These are phyloP conservation scores for Chaetomium globosum DNA, from an alignment of 2,329 filamentous ascomycete species.

Conservation along the genomic window DNA sequence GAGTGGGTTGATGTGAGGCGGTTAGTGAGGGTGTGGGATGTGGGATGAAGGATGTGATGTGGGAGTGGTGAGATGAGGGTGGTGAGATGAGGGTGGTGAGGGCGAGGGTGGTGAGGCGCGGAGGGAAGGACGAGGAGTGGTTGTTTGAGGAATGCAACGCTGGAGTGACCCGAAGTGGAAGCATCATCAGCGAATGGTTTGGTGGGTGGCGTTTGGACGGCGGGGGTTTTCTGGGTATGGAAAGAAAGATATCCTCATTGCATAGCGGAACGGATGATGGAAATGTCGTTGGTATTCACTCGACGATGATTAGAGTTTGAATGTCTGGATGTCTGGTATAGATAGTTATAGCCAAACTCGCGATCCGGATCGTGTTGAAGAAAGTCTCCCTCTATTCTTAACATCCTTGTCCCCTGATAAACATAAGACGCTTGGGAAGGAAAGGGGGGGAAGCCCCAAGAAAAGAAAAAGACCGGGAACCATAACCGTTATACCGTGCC, in stretches of 20 bases:
- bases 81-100: not conserved
- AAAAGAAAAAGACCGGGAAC: not conserved
- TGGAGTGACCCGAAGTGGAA: not conserved
- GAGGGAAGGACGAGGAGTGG: not conserved
- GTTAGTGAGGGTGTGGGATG: not conserved
- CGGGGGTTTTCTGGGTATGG: not conserved
- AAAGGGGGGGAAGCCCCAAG: not conserved
- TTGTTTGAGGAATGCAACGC: not conserved
- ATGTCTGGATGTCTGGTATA: slow-evolving; percentile 1
- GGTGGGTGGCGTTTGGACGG: slow-evolving; percentile 11
- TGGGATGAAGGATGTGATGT: not conserved
- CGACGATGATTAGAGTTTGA: not conserved
- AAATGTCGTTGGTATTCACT: slow-evolving; percentile 3
- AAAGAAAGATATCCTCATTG: slow-evolving; percentile 21
- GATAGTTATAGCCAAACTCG: not conserved
- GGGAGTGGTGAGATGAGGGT: too few species aligned
- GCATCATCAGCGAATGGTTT: not conserved
- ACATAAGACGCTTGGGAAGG: not conserved
- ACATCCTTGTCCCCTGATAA: not conserved
- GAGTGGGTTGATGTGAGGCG: slow-evolving; percentile 73
- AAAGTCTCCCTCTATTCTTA: not conserved
- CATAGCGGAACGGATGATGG: slow-evolving; percentile 8
- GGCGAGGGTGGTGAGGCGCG: not conserved
- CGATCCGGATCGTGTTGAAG: not conserved
- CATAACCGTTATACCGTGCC: not conserved